phyloP scores from a whole-genome alignment of 371 early-diverging fungal species.

The Coemansia sp. region DNA sequence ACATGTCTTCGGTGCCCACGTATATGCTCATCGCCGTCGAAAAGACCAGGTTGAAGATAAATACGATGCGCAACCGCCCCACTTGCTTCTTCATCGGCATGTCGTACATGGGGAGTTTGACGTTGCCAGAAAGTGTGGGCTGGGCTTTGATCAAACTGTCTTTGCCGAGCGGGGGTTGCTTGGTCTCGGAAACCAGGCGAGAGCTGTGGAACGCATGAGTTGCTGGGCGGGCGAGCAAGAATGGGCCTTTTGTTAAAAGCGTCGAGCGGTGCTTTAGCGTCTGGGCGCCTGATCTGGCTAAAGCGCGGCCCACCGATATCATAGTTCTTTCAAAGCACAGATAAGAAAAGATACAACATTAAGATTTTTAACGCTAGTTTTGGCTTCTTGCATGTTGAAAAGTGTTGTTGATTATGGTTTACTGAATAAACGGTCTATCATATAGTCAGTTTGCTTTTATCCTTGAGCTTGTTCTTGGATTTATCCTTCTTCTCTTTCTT shows the following conservation, averaged over 20 bases:
- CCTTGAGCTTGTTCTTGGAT: slow-evolving; percentile 7
- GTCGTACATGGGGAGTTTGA: slow-evolving; percentile 35
- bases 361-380: too few species aligned
- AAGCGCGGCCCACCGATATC: neutral
- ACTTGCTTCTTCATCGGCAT: slow-evolving; percentile 36
- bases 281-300: neutral
- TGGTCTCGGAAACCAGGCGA: neutral
- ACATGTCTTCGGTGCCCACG: slow-evolving; percentile 33
- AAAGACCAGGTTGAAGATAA: slow-evolving; percentile 32
- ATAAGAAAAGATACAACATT: neutral
- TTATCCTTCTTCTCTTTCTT: neutral
- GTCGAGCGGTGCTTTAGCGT: neutral
- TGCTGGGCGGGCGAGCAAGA: neutral
- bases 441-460: neutral
- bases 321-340: neutral
- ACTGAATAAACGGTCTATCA: neutral
- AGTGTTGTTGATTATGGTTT: neutral
- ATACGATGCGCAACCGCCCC: slow-evolving; percentile 30
- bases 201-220: neutral
- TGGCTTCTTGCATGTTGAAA: neutral
- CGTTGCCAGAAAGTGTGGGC: neutral
- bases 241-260: neutral
- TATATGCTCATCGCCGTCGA: slow-evolving; percentile 28
- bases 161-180: neutral
- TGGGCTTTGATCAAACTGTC: neutral